Percentiles rank a stretch among this genome's conserved stretches.
phyloP scores from a whole-genome alignment of 2,329 filamentous ascomycete species.

The Pseudonectria buxi region DNA sequence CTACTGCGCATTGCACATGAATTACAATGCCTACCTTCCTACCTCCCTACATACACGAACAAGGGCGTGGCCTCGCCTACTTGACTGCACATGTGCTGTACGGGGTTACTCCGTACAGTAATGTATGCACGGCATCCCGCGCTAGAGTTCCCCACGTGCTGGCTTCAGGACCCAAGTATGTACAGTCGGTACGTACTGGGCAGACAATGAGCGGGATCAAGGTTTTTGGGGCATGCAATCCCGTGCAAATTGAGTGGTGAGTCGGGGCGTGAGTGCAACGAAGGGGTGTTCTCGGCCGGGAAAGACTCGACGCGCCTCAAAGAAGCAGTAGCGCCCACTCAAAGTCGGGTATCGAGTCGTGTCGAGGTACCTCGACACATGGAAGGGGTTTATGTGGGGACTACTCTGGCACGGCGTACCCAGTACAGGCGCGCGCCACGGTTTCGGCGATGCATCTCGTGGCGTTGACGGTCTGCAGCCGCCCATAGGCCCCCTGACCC shows the following conservation, averaged over 20 bases:
- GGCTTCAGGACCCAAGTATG: conserved; percentile 6
- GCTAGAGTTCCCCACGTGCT: neutral
- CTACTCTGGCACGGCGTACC: conserved; percentile 11
- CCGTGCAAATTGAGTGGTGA: no score
- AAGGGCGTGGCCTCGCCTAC: no score
- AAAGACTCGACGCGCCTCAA: conserved; percentile 11
- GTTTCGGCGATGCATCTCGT: conserved; percentile 6
- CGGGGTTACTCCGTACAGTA: no score
- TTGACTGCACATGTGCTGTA: no score
- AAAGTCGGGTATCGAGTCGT: conserved; percentile 12
- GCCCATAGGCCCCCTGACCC: neutral
- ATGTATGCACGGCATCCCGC: no score
- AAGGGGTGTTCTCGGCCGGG: conserved; percentile 1
- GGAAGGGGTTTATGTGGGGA: conserved; percentile 11
- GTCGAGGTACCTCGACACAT: conserved; percentile 17
- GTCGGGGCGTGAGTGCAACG: no score
- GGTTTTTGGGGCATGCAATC: conserved; percentile 14
- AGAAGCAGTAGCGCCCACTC: conserved; percentile 11
- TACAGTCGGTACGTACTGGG: no score
- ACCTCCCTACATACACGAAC: no score
- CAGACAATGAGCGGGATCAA: conserved; percentile 9
- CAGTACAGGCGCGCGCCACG: conserved; percentile 5
- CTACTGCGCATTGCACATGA: no score
- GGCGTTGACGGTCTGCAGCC: no score
- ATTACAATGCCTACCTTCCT: no score